Percentiles rank a stretch among this genome's conserved stretches.
Conservation (phyloP, 1,139 yeast species). For the Suhomyces taliae region DNA sequence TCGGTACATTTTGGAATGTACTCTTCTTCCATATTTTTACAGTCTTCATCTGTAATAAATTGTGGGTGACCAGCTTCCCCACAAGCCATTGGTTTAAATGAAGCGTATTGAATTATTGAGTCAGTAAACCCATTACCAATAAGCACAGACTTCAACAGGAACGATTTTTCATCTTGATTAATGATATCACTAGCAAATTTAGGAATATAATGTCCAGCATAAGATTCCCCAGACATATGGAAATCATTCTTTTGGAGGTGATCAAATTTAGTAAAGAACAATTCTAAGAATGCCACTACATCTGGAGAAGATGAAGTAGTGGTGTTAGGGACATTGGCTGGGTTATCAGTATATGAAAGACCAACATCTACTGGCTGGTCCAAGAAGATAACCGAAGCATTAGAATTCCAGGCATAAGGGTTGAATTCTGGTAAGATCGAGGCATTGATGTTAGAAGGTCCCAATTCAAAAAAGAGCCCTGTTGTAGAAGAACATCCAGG, state of each 20-base stretch:
- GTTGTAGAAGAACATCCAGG: constrained; percentile 48
- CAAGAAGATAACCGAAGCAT: constrained; percentile 46
- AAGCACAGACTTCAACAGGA: constrained; percentile 64
- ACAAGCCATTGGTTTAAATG: constrained; percentile 79
- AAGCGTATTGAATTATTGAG: constrained; percentile 61
- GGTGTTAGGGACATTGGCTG: constrained; percentile 42
- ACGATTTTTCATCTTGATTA: constrained; percentile 57
- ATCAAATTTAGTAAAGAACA: constrained; percentile 22
- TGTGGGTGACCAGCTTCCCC: constrained; percentile 73
- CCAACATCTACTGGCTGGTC: constrained; percentile 49
- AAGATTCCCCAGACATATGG: constrained; percentile 84
- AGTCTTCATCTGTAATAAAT: constrained; percentile 47
- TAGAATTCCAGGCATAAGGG: constrained; percentile 45
- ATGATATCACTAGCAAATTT: constrained; percentile 70
- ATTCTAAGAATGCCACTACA: constrained; percentile 47
- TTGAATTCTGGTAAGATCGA: constrained; percentile 42
- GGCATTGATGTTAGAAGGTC: constrained; percentile 40
- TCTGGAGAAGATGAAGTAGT: constrained; percentile 74
- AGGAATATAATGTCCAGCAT: constrained; percentile 85
- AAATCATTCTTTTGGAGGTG: constrained; percentile 53
- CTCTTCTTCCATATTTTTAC: constrained; percentile 25
- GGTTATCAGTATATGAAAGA: constrained; percentile 50
- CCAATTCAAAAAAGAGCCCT: constrained; percentile 44
- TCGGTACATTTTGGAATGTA: constrained; percentile 11
- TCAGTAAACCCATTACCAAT: constrained; percentile 86